These are phyloP conservation scores for Mrakia hoshinonis DNA, from an alignment of 768 basidiomycete genomes.

Conservation along the genomic window DNA sequence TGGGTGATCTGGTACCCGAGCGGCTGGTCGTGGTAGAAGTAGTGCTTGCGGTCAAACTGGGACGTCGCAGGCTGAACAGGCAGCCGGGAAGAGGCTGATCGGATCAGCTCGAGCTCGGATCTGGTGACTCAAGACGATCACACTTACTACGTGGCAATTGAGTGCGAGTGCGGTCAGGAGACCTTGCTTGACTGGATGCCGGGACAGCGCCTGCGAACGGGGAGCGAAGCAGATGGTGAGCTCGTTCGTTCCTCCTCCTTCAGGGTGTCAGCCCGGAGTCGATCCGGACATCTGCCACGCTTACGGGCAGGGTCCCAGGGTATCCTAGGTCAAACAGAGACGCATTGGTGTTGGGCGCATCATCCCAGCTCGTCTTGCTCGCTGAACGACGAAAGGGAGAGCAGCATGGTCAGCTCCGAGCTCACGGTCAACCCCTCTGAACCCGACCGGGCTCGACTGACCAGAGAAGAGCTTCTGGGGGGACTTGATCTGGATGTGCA, in stretches of 20 bases:
- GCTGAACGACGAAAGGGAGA: conserved; percentile 37
- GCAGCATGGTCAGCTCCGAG: conserved; percentile 19
- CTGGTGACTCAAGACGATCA: background rate
- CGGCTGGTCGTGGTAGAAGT: conserved; percentile 92
- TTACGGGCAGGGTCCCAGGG: conserved; percentile 84
- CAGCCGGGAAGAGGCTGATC: too few species aligned
- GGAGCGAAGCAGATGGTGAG: conserved; percentile 41
- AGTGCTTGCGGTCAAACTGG: conserved; percentile 93
- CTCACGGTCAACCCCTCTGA: background rate
- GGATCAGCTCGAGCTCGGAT: background rate
- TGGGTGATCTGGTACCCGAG: conserved; percentile 96
- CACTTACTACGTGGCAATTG: conserved; percentile 39
- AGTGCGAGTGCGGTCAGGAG: conserved; percentile 74
- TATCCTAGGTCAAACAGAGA: conserved; percentile 77
- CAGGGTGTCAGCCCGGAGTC: background rate
- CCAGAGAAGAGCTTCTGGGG: conserved; percentile 80
- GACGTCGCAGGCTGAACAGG: conserved; percentile 56
- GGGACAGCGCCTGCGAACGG: conserved; percentile 46
- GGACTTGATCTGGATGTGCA: conserved; percentile 88
- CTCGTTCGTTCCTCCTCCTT: background rate
- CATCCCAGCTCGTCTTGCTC: conserved; percentile 46
- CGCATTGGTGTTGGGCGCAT: conserved; percentile 63
- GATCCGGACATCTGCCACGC: conserved; percentile 35
- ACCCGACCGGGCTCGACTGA: conserved; percentile 36
- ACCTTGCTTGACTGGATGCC: conserved; percentile 57